Conservation (phyloP, 371 early-diverging fungal species). For the Mortierella sp. region DNA sequence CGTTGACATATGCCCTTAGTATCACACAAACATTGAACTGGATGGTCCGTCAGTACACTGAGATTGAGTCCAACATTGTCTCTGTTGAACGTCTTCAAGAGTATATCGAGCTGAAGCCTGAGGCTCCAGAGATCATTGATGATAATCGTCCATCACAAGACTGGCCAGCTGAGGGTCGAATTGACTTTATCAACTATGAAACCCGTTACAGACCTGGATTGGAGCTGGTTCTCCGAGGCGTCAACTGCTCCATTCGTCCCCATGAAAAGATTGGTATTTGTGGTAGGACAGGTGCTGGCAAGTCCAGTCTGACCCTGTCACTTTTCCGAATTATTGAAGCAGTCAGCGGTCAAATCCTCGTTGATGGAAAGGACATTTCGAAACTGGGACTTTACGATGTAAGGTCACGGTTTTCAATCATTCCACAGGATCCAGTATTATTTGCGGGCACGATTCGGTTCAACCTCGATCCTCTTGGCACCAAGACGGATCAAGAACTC, state of each 20-base stretch:
- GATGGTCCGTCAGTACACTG: conserved; percentile 83
- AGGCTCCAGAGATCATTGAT: conserved; percentile 75
- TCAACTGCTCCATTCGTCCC: conserved; percentile 72
- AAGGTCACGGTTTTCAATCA: conserved; percentile 84
- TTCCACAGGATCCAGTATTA: conserved; percentile 96
- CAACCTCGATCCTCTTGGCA: conserved; percentile 86
- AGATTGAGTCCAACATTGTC: conserved; percentile 84
- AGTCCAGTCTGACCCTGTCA: conserved; percentile 85
- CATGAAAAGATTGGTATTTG: conserved; percentile 89
- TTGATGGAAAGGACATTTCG: conserved; percentile 86
- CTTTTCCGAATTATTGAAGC: conserved; percentile 95
- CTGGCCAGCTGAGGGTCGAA: conserved; percentile 78
- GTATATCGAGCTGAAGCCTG: conserved; percentile 85
- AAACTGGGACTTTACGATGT: conserved; percentile 83
- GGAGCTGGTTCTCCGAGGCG: conserved; percentile 75
- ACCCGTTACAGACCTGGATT: conserved; percentile 83
- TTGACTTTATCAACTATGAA: conserved; percentile 77
- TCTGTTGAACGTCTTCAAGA: conserved; percentile 91
- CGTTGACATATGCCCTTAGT: conserved; percentile 87
- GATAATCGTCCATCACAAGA: conserved; percentile 59
- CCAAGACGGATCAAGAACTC: conserved; percentile 76
- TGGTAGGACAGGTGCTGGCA: conserved; percentile 95
- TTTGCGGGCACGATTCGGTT: conserved; percentile 77
- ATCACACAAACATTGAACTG: conserved; percentile 90
- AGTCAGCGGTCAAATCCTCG: conserved; percentile 70